Evolutionary conservation across 768 basidiomycete genomes (phyloP), one percentile per base, ranked within the genome.

Genomic region (Pluteus cervinus): DNA sequence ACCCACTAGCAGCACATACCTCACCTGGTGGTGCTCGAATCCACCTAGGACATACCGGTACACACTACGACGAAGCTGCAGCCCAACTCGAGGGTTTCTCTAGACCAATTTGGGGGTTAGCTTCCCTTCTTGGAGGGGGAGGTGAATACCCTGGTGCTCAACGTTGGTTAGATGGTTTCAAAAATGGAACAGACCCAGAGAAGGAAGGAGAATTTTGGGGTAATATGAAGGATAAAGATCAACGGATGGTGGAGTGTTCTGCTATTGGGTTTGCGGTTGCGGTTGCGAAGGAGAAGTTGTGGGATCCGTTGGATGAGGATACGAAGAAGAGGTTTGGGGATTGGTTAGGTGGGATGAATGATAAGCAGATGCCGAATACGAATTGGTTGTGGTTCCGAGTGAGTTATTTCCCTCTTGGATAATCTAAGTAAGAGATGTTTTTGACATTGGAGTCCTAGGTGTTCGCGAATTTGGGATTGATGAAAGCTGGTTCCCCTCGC

Each of bases 341-440:
- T 8, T 86, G 84, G 79, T 64, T 86, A 3, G 75, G 78, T 6
- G 75, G 79, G 0, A 85, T 86, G 72, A 86, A 85, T 51, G 79
- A 81, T 56, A 86, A 85, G 63, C 73, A 80, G 44, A 86, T 86
- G 82, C 82, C 83, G 17, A 81, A 86, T 51, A 86, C 83, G 5
- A 86, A 86, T 49, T 86, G 84, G 82, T 65, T 88, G 5, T 86
- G 84, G 84, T 86, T 86, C 59, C 68, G 83, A 40, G 82, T 78
- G 40, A 29, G 73, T 58, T 24, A 31, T 23, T 29, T 33, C 32
- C 10, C 21, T 24, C 23, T n/a, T n/a, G n/a, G n/a, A n/a, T n/a
- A n/a, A n/a, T n/a, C n/a, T n/a, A n/a, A n/a, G n/a, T n/a, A n/a
- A n/a, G n/a, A n/a, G 18, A 28, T 21, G 40, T 38, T 20, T 39